phyloP scores from a whole-genome alignment of 2,329 filamentous ascomycete genomes.

The Pseudopithomyces chartarum region DNA sequence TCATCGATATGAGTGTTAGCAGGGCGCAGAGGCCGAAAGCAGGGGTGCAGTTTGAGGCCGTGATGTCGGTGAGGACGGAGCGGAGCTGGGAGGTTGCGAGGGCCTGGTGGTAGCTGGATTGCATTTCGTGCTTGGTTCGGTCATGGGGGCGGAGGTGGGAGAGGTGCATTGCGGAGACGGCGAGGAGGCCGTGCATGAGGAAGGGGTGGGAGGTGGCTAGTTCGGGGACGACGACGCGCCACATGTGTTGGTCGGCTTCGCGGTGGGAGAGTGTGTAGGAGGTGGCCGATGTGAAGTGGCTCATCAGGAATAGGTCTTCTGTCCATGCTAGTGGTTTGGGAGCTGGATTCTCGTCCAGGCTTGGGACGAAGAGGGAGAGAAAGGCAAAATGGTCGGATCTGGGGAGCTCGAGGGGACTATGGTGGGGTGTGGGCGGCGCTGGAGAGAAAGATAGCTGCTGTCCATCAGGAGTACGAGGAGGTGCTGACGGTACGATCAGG shows the following conservation, averaged over 20 bases:
- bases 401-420: not conserved
- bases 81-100: slow-evolving; percentile 6
- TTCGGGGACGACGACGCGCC: slow-evolving; percentile 6
- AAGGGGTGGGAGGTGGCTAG: slow-evolving; percentile 3
- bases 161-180: slow-evolving; percentile 9
- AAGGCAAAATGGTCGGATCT: slow-evolving; percentile 6
- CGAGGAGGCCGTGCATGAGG: slow-evolving; percentile 10
- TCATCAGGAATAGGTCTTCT: slow-evolving; percentile 8
- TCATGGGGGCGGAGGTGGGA: slow-evolving; percentile 5
- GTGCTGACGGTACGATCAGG: not conserved
- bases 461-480: not conserved
- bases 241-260: slow-evolving; percentile 6
- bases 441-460: not conserved
- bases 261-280: slow-evolving; percentile 9
- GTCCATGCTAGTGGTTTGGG: slow-evolving; percentile 7
- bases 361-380: slow-evolving; percentile 4
- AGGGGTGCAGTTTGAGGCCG: slow-evolving; percentile 3
- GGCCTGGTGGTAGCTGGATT: slow-evolving; percentile 8
- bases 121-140: slow-evolving; percentile 2
- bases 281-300: slow-evolving; percentile 7
- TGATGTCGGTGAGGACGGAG: slow-evolving; percentile 4
- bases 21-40: slow-evolving; percentile 8
- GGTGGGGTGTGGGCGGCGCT: not conserved
- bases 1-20: slow-evolving; percentile 7
- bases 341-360: not conserved